Evolutionary conservation across 148 eudicot genomes (phyloP).

Genomic region (Persicaria maculosa): DNA sequence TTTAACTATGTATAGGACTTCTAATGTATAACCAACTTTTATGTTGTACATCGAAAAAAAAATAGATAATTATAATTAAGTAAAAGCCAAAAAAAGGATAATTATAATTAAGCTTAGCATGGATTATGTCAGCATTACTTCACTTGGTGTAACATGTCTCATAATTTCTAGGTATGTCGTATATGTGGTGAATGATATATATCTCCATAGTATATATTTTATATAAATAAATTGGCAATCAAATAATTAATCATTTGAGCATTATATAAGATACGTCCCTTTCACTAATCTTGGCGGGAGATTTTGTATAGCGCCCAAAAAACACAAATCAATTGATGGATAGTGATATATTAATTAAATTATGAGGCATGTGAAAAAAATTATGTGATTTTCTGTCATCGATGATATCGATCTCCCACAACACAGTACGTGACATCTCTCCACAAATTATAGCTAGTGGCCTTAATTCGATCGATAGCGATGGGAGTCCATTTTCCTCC

Average conservation of each 20-base stretch:
- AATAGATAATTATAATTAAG: too few species aligned
- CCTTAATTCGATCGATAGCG: neutral
- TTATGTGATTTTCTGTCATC: constrained; percentile 3
- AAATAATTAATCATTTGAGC: constrained; percentile 7
- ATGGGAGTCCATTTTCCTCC: constrained; percentile 1
- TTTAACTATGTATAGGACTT: too few species aligned
- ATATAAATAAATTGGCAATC: too few species aligned
- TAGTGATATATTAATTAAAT: constrained; percentile 2
- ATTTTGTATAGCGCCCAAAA: constrained; percentile 1
- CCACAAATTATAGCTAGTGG: neutral
- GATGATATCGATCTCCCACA: neutral
- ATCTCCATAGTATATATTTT: too few species aligned
- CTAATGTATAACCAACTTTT: too few species aligned
- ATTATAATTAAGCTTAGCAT: too few species aligned
- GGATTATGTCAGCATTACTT: too few species aligned
- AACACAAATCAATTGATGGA: constrained; percentile 6
- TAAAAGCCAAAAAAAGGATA: too few species aligned
- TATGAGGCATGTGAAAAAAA: constrained; percentile 1
- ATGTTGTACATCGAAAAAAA: too few species aligned
- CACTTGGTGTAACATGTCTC: too few species aligned
- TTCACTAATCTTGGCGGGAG: constrained; percentile 10
- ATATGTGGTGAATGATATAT: too few species aligned
- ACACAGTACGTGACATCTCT: neutral
- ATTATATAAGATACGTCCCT: constrained; percentile 9
- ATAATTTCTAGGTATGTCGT: too few species aligned